These are phyloP conservation scores for Penicillium sp. DNA, from an alignment of 2,329 filamentous ascomycete species.

Conservation along the genomic window DNA sequence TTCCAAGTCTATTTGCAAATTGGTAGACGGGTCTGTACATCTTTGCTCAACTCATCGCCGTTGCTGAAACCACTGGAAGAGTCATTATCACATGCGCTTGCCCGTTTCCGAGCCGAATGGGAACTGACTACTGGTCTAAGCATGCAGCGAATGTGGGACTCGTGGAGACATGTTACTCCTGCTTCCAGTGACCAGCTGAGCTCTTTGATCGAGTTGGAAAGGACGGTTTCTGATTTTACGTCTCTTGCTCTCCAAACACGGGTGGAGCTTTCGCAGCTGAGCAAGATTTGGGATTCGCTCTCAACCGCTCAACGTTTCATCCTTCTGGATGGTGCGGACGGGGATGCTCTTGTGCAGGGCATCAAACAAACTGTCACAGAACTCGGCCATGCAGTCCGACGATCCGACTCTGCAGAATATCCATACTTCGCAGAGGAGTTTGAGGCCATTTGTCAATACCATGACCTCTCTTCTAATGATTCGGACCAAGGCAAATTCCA, in stretches of 20 bases:
- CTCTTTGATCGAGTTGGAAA: constrained; percentile 41
- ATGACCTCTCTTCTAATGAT: constrained; percentile 38
- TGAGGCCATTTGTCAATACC: constrained; percentile 52
- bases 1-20: constrained; percentile 60
- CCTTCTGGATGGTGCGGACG: constrained; percentile 41
- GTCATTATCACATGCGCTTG: constrained; percentile 40
- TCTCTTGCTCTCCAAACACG: constrained; percentile 41
- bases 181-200: constrained; percentile 37
- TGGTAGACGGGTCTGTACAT: constrained; percentile 41
- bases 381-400: constrained; percentile 36
- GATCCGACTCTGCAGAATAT: constrained; percentile 30
- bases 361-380: constrained; percentile 44
- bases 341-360: constrained; percentile 38
- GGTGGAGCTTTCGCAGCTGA: constrained; percentile 41
- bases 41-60: constrained; percentile 31
- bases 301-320: constrained; percentile 44
- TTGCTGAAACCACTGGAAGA: constrained; percentile 32
- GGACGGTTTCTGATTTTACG: constrained; percentile 42
- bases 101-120: constrained; percentile 70
- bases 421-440: constrained; percentile 54
- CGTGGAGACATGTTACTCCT: constrained; percentile 66
- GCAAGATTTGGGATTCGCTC: constrained; percentile 41
- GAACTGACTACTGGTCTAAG: constrained; percentile 74
- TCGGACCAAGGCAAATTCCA: constrained; percentile 24
- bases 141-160: constrained; percentile 79